A percentile compares a stretch with the other conserved stretches of the same genome.
Conservation (phyloP, 2,329 filamentous ascomycete species). For the Nemania bipapillata region DNA sequence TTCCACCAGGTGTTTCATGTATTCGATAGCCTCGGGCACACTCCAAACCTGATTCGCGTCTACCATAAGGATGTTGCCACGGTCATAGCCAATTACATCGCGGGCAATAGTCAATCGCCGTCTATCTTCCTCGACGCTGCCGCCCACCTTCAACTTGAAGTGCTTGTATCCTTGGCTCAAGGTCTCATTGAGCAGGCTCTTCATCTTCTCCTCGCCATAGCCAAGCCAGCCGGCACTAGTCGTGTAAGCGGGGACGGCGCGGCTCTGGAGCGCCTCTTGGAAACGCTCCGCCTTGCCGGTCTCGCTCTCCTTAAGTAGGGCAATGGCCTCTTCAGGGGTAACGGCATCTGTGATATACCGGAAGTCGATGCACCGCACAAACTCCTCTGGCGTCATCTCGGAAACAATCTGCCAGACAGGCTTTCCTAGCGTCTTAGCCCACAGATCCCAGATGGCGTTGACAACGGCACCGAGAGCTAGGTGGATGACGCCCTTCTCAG, state of each 20-base stretch:
- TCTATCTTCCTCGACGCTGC: constrained; percentile 75
- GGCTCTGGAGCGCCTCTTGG: constrained; percentile 75
- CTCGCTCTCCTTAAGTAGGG: constrained; percentile 73
- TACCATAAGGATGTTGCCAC: constrained; percentile 87
- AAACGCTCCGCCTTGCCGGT: constrained; percentile 76
- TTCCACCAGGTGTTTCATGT: constrained; percentile 83
- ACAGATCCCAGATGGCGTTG: constrained; percentile 95
- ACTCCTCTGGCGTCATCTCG: constrained; percentile 88
- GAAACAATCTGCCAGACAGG: constrained; percentile 91
- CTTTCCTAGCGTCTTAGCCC: constrained; percentile 86
- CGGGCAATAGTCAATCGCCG: constrained; percentile 77
- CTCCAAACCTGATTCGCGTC: constrained; percentile 95
- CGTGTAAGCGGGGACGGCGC: constrained; percentile 88
- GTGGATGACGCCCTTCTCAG: constrained; percentile 93
- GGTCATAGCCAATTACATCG: constrained; percentile 82
- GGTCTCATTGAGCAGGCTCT: constrained; percentile 76
- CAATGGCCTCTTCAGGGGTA: constrained; percentile 83
- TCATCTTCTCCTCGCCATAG: constrained; percentile 89
- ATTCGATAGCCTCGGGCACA: constrained; percentile 85
- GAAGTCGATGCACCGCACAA: constrained; percentile 91
- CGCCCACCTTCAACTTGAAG: constrained; percentile 92
- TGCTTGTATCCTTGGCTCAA: constrained; percentile 80
- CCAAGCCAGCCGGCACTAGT: constrained; percentile 93
- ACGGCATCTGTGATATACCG: constrained; percentile 94
- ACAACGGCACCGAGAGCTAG: constrained; percentile 88